A percentile compares a stretch with the other conserved stretches of the same genome.
phyloP scores from a whole-genome alignment of 2,329 filamentous ascomycete species.

The Pseudopyrenochaeta lycopersici region DNA sequence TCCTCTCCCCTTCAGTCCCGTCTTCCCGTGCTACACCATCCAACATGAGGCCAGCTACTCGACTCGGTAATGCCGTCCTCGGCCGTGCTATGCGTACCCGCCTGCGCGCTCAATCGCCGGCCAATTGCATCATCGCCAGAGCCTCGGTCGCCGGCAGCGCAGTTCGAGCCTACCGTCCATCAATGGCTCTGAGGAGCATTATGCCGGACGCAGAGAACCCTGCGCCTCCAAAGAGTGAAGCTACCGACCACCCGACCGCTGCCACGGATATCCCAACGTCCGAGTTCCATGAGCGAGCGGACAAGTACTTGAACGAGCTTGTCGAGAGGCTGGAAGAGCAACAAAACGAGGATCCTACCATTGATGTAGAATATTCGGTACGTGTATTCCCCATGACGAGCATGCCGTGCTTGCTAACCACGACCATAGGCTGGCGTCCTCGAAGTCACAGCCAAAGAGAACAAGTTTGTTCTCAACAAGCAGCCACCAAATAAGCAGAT shows the following conservation, averaged over 20 bases:
- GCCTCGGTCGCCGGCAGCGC: slow-evolving; percentile 19
- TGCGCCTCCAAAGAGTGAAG: slow-evolving; percentile 45
- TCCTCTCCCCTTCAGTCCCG: not conserved
- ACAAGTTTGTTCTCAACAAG: slow-evolving; percentile 94
- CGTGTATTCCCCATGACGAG: slow-evolving; percentile 48
- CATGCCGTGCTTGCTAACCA: slow-evolving; percentile 11
- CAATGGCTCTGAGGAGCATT: slow-evolving; percentile 42
- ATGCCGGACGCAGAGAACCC: slow-evolving; percentile 57
- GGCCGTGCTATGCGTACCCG: slow-evolving; percentile 33
- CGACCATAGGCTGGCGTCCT: slow-evolving; percentile 82
- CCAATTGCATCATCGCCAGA: slow-evolving; percentile 38
- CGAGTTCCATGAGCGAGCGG: slow-evolving; percentile 80
- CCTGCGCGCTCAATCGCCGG: slow-evolving; percentile 26
- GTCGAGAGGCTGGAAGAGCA: slow-evolving; percentile 72
- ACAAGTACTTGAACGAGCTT: slow-evolving; percentile 74
- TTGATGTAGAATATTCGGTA: slow-evolving; percentile 92
- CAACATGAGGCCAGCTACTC: slow-evolving; percentile 36
- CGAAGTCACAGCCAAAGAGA: slow-evolving; percentile 74
- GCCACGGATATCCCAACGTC: slow-evolving; percentile 72
- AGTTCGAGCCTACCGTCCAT: slow-evolving; percentile 37
- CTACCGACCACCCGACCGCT: slow-evolving; percentile 52
- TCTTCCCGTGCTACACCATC: slow-evolving; percentile 2
- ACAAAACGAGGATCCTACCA: slow-evolving; percentile 75
- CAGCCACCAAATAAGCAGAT: slow-evolving; percentile 97
- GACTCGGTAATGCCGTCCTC: slow-evolving; percentile 27